These are phyloP conservation scores for Cladosporium sp. DNA, from an alignment of 2,329 filamentous ascomycete species.

Conservation along the genomic window DNA sequence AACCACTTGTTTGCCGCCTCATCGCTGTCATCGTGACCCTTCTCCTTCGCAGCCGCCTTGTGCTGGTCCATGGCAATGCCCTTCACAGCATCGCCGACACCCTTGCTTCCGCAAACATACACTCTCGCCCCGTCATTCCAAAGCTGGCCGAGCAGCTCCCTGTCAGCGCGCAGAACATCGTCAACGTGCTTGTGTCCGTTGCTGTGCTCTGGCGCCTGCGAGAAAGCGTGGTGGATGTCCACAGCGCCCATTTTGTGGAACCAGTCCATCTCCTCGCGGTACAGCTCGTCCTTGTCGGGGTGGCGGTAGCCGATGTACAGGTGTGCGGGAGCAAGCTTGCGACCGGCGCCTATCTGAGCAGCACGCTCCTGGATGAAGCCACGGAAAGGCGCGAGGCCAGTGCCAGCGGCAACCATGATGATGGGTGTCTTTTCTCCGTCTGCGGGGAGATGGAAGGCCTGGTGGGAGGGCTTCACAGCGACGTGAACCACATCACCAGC, in stretches of 20 bases:
- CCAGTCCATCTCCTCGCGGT: constrained; percentile 58
- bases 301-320: constrained; percentile 58
- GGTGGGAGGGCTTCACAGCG: constrained; percentile 44
- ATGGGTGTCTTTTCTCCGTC: constrained; percentile 44
- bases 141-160: constrained; percentile 47
- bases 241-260: constrained; percentile 67
- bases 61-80: constrained; percentile 27
- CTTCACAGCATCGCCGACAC: constrained; percentile 50
- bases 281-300: constrained; percentile 61
- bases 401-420: constrained; percentile 58
- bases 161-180: constrained; percentile 53
- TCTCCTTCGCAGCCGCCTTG: constrained; percentile 28
- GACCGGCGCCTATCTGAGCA: constrained; percentile 50
- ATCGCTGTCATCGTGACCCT: constrained; percentile 44
- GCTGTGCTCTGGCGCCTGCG: constrained; percentile 46
- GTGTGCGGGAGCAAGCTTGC: constrained; percentile 59
- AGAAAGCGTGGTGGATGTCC: constrained; percentile 63
- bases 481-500: constrained; percentile 48
- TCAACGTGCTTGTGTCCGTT: constrained; percentile 57
- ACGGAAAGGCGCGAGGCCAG: constrained; percentile 94
- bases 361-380: constrained; percentile 91
- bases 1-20: constrained; percentile 33
- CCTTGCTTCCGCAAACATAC: constrained; percentile 65
- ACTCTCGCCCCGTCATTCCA: constrained; percentile 58
- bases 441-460: constrained; percentile 48